phyloP scores from a whole-genome alignment of 345 rosid species.

The Arabis hirsuta region DNA sequence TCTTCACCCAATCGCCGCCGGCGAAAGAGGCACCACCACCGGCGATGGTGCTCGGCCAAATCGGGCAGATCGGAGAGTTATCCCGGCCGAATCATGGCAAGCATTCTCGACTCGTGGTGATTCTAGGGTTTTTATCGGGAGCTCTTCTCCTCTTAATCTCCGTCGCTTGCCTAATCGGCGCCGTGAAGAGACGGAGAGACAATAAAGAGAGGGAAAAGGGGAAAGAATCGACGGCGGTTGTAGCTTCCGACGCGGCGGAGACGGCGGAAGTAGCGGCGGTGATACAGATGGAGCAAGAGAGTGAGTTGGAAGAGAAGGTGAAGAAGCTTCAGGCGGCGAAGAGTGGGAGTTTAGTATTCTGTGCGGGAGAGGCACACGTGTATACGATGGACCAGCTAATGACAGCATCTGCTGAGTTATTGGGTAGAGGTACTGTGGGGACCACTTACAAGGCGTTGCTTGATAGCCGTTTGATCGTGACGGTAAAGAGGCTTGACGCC shows the following conservation, averaged over 20 bases:
- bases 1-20: slow-evolving; percentile 57
- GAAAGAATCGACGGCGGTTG: slow-evolving; percentile 39
- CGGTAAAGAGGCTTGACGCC: slow-evolving; percentile 82
- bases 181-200: slow-evolving; percentile 55
- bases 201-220: slow-evolving; percentile 15
- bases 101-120: slow-evolving; percentile 50
- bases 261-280: slow-evolving; percentile 59
- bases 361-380: slow-evolving; percentile 83
- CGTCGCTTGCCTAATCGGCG: slow-evolving; percentile 57
- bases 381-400: slow-evolving; percentile 90
- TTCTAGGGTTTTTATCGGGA: slow-evolving; percentile 61
- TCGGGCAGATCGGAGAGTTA: slow-evolving; percentile 54
- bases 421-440: slow-evolving; percentile 83
- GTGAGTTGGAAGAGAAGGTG: slow-evolving; percentile 80
- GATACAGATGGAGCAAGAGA: slow-evolving; percentile 74
- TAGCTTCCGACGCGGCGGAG: slow-evolving; percentile 47
- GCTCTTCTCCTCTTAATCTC: slow-evolving; percentile 56
- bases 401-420: slow-evolving; percentile 91
- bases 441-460: slow-evolving; percentile 88
- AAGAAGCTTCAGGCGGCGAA: slow-evolving; percentile 69
- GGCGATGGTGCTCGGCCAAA: slow-evolving; percentile 49
- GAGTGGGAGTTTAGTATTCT: slow-evolving; percentile 82
- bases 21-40: slow-evolving; percentile 50
- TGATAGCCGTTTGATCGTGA: slow-evolving; percentile 74
- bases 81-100: slow-evolving; percentile 42